phyloP scores from a whole-genome alignment of 2,329 filamentous ascomycete genomes.

The Aspergillus unguis region DNA sequence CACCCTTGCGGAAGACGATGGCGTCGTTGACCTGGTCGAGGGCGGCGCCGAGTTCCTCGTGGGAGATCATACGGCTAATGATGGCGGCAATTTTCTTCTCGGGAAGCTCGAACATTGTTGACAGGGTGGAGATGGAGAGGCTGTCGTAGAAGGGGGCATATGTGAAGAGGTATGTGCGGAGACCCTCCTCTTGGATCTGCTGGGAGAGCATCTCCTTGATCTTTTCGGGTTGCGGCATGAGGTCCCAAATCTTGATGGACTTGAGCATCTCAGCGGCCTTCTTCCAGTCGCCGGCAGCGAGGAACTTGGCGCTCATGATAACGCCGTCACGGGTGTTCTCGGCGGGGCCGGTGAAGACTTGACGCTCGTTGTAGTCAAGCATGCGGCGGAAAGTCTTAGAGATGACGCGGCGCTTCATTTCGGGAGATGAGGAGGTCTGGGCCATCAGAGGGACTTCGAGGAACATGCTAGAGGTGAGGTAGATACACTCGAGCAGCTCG shows the following conservation, averaged over 20 bases:
- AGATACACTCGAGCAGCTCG: slow-evolving; percentile 95
- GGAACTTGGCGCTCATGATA: slow-evolving; percentile 96
- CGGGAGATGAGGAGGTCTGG: slow-evolving; percentile 92
- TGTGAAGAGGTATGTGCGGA: slow-evolving; percentile 97
- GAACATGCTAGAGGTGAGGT: slow-evolving; percentile 98
- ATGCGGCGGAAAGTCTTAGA: slow-evolving; percentile 99
- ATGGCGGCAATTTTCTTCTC: slow-evolving; percentile 89
- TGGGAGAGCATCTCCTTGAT: slow-evolving; percentile 97
- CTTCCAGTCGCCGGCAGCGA: slow-evolving; percentile 98
- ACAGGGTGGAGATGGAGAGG: slow-evolving; percentile 77
- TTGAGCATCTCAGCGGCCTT: slow-evolving; percentile 91
- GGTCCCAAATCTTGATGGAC: slow-evolving; percentile 99
- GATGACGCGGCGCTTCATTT: slow-evolving; percentile 95
- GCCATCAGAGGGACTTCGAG: slow-evolving; percentile 96
- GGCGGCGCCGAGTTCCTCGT: slow-evolving; percentile 94
- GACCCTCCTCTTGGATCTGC: slow-evolving; percentile 97
- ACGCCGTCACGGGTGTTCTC: slow-evolving; percentile 99
- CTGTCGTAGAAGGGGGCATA: slow-evolving; percentile 99
- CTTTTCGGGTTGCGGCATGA: slow-evolving; percentile 86
- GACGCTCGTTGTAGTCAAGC: slow-evolving; percentile 98
- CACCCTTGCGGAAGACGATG: slow-evolving; percentile 98
- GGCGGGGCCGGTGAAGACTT: slow-evolving; percentile 96
- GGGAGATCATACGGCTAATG: slow-evolving; percentile 98
- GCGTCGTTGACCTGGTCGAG: slow-evolving; percentile 96
- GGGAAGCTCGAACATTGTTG: slow-evolving; percentile 92